Evolutionary conservation across 768 basidiomycete species (phyloP).

Genomic region (Mycena crocata): DNA sequence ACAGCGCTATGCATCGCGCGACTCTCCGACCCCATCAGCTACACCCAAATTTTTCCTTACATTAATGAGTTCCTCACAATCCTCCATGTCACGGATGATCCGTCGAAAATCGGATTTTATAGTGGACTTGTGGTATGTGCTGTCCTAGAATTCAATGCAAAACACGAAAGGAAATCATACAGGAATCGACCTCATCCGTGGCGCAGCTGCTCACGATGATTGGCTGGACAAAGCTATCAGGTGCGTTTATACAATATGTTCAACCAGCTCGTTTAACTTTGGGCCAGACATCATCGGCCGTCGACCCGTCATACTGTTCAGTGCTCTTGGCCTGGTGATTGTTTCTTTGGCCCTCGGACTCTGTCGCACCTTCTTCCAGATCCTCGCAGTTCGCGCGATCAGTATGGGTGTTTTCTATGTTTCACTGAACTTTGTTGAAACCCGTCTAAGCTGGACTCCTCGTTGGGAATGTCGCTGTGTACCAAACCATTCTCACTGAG

Average conservation of each 20-base stretch:
- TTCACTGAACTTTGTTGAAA: neutral
- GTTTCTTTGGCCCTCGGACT: slow-evolving; percentile 4
- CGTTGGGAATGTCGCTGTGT: slow-evolving; percentile 72
- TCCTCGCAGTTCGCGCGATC: neutral
- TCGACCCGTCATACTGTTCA: neutral
- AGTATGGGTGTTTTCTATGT: neutral
- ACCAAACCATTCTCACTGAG: slow-evolving; percentile 73
- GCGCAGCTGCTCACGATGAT: slow-evolving; percentile 71
- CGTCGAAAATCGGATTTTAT: slow-evolving; percentile 73
- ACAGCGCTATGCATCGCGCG: slow-evolving; percentile 65
- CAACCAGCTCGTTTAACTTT: too few relatives aligned
- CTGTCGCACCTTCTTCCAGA: neutral
- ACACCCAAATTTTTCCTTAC: slow-evolving; percentile 74
- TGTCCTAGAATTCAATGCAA: neutral
- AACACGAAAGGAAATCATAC: slow-evolving; percentile 14
- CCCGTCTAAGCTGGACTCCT: slow-evolving; percentile 66
- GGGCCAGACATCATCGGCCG: slow-evolving; percentile 1
- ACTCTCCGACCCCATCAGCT: slow-evolving; percentile 69
- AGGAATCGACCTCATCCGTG: slow-evolving; percentile 77
- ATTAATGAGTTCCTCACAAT: slow-evolving; percentile 74
- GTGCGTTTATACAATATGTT: too few relatives aligned
- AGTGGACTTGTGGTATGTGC: slow-evolving; percentile 60
- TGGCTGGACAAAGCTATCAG: slow-evolving; percentile 72
- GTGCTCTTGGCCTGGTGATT: neutral
- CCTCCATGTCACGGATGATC: slow-evolving; percentile 67